A percentile compares a stretch with the other conserved stretches of the same genome.
Evolutionary conservation across 371 early-diverging fungal genomes (phyloP).

Genomic region (Mucor piriformis): DNA sequence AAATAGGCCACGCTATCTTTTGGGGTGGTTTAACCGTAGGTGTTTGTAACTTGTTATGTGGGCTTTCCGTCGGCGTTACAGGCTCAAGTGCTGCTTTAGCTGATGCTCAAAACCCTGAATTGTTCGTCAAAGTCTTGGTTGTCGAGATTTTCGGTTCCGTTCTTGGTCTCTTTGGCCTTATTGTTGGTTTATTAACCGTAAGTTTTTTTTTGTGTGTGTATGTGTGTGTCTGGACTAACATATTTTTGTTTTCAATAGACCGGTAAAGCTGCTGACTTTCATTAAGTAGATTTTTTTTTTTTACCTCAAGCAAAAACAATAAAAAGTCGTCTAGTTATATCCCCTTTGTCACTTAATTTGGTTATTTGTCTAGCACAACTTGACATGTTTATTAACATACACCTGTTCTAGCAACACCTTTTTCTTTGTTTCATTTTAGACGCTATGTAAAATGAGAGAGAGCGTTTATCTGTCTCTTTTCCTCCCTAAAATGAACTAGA

Average conservation of each 20-base stretch:
- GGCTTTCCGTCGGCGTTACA: conserved; percentile 92
- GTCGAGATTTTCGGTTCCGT: conserved; percentile 97
- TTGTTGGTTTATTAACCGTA: conserved; percentile 78
- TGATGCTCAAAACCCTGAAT: conserved; percentile 92
- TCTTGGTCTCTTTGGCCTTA: conserved; percentile 95
- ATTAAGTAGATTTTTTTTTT: conserved; percentile 29
- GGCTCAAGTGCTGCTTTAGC: conserved; percentile 94
- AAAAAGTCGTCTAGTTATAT: too few species aligned
- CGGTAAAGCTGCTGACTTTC: conserved; percentile 60
- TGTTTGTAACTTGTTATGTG: conserved; percentile 91
- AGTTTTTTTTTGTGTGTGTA: conserved; percentile 19
- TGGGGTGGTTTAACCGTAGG: conserved; percentile 98
- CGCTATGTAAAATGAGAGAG: too few species aligned
- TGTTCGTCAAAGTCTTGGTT: conserved; percentile 96
- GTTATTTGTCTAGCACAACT: too few species aligned
- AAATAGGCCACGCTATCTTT: conserved; percentile 85
- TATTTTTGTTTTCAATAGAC: conserved; percentile 32
- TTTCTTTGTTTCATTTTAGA: too few species aligned
- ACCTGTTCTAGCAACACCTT: too few species aligned
- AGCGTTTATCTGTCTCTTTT: too few species aligned
- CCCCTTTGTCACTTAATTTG: too few species aligned
- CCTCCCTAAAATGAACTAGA: too few species aligned
- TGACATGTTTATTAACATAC: too few species aligned
- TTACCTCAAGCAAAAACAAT: too few species aligned
- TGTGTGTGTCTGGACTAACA: too few species aligned